Percentiles rank a stretch among this genome's conserved stretches.
phyloP scores from a whole-genome alignment of 1,139 yeast species.

The Yamadazyma sp. region DNA sequence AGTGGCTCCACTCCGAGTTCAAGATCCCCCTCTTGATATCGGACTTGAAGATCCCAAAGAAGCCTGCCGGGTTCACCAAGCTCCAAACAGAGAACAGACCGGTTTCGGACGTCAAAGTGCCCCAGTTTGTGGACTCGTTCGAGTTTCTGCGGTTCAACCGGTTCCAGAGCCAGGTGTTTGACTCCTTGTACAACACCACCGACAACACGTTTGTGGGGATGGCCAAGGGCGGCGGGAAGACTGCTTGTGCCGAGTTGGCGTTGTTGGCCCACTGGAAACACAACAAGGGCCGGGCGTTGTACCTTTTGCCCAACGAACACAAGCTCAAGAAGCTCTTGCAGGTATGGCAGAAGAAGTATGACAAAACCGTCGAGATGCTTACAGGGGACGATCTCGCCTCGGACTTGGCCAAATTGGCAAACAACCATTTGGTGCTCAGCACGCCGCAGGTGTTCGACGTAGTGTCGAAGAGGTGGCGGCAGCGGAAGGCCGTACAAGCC shows the following conservation, averaged over 20 bases:
- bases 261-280: conserved; percentile 69
- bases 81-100: conserved; percentile 50
- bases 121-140: conserved; percentile 48
- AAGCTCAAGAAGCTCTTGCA: conserved; percentile 46
- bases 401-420: conserved; percentile 56
- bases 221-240: conserved; percentile 77
- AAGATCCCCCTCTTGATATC: conserved; percentile 62
- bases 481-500: conserved; percentile 64
- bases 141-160: conserved; percentile 58
- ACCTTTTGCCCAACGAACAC: conserved; percentile 61
- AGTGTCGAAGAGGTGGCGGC: conserved; percentile 80
- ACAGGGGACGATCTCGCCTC: conserved; percentile 54
- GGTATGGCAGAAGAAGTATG: conserved; percentile 56
- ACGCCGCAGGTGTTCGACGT: conserved; percentile 79
- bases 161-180: conserved; percentile 72
- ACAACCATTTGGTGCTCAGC: conserved; percentile 66
- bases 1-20: conserved; percentile 79
- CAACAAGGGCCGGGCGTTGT: conserved; percentile 59
- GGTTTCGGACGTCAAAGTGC: conserved; percentile 44
- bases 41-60: conserved; percentile 61
- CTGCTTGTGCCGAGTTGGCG: conserved; percentile 71
- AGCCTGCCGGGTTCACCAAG: conserved; percentile 63
- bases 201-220: conserved; percentile 67
- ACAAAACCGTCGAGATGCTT: conserved; percentile 54
- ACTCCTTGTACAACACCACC: conserved; percentile 55